These are phyloP conservation scores for Alternaria brassicae DNA, from an alignment of 2,329 filamentous ascomycete genomes.

Conservation along the genomic window DNA sequence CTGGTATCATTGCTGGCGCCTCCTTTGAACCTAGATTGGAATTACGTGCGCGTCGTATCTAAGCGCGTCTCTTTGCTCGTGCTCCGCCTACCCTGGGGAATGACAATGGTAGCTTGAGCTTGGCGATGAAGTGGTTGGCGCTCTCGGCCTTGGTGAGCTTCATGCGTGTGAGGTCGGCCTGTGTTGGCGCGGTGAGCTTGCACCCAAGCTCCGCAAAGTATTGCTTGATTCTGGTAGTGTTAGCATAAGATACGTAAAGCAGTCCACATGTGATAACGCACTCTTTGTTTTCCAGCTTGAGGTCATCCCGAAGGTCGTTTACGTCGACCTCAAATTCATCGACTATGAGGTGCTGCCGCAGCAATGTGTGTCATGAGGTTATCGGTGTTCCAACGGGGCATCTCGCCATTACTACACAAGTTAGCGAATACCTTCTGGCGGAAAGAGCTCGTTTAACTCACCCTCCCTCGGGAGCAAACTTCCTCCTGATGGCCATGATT, in stretches of 20 bases:
- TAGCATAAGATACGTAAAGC: slow-evolving; percentile 10
- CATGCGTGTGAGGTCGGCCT: slow-evolving; percentile 58
- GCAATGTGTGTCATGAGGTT: slow-evolving; percentile 76
- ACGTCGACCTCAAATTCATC: slow-evolving; percentile 78
- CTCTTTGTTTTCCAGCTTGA: slow-evolving; percentile 73
- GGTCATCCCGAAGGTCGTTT: slow-evolving; percentile 72
- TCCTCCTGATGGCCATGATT: slow-evolving; percentile 59
- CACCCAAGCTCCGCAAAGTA: slow-evolving; percentile 82
- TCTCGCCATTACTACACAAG: slow-evolving; percentile 51
- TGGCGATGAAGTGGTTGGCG: slow-evolving; percentile 68
- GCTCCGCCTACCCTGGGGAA: slow-evolving; percentile 70
- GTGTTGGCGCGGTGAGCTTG: slow-evolving; percentile 59
- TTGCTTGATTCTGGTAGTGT: slow-evolving; percentile 60
- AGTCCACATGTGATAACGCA: slow-evolving; percentile 37
- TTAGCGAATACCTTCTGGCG: slow-evolving; percentile 15
- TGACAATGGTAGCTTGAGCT: slow-evolving; percentile 76
- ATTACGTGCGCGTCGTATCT: neutral
- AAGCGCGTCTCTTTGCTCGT: slow-evolving; percentile 21
- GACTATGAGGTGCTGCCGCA: slow-evolving; percentile 72
- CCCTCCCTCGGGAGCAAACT: slow-evolving; percentile 60
- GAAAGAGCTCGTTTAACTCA: slow-evolving; percentile 17
- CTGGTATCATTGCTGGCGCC: neutral
- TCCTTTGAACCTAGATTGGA: slow-evolving; percentile 5
- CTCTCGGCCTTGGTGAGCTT: slow-evolving; percentile 68
- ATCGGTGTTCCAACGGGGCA: slow-evolving; percentile 76